Evolutionary conservation across 2,329 filamentous ascomycete genomes (phyloP).

Genomic region (Colletotrichum truncatum): DNA sequence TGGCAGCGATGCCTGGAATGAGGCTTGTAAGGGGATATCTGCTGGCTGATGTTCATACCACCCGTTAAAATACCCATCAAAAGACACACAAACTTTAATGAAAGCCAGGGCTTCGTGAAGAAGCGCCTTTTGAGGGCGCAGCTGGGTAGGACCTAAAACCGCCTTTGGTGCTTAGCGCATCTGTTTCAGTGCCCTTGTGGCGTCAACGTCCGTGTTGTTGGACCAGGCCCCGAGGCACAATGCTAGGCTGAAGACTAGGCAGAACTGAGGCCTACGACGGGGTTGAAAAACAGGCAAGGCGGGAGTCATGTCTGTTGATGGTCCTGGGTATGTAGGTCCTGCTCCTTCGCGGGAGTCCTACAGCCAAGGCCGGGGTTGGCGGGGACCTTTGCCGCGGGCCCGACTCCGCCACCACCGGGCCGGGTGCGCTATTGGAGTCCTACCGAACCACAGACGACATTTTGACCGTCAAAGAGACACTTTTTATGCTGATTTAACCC

Average conservation of each 20-base stretch:
- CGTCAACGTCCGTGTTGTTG: neutral
- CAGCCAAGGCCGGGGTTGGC: too few species aligned
- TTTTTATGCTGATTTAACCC: too few species aligned
- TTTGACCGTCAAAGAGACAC: neutral
- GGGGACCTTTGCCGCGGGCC: neutral
- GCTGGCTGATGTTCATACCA: neutral
- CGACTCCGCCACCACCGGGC: slow-evolving; percentile 1
- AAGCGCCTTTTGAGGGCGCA: neutral
- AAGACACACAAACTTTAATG: too few species aligned
- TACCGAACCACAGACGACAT: neutral
- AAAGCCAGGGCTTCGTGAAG: too few species aligned
- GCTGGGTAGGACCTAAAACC: too few species aligned
- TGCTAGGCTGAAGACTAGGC: neutral
- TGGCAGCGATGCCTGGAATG: slow-evolving; percentile 12
- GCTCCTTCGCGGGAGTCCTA: slow-evolving; percentile 17
- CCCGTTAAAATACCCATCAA: too few species aligned
- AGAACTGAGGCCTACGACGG: neutral
- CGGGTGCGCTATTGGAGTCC: slow-evolving; percentile 4
- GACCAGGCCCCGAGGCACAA: neutral
- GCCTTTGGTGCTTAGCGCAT: too few species aligned
- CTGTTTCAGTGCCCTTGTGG: neutral
- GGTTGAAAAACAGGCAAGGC: too few species aligned
- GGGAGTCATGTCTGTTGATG: too few species aligned
- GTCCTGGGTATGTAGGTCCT: neutral
- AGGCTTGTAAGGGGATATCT: slow-evolving; percentile 16